Conservation (phyloP, 129 eudicot species). For the Escallonia herrerae region DNA sequence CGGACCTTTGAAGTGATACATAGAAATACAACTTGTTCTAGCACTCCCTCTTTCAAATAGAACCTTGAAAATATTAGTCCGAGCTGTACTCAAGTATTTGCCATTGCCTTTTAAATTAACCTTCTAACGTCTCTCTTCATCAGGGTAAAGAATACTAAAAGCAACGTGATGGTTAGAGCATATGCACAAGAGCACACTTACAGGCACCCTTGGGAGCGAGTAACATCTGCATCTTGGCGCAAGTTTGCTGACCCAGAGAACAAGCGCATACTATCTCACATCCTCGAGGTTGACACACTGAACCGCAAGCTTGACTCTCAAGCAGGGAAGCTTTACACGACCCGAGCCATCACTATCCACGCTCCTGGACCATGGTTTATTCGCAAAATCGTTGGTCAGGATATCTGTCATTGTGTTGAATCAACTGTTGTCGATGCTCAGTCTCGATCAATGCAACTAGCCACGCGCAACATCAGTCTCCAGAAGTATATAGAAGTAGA, state of each 20-base stretch:
- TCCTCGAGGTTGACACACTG: conserved; percentile 87
- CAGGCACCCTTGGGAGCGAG: conserved; percentile 92
- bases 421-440: conserved; percentile 89
- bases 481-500: conserved; percentile 91
- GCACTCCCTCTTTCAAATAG: no score
- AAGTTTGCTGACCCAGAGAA: conserved; percentile 95
- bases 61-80: no score
- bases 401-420: conserved; percentile 93
- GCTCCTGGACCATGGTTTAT: conserved; percentile 99
- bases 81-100: neutral
- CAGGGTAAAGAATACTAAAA: conserved; percentile 13
- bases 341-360: conserved; percentile 86
- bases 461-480: conserved; percentile 81
- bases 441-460: conserved; percentile 82
- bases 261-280: conserved; percentile 83
- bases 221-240: conserved; percentile 92
- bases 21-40: no score
- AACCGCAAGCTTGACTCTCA: conserved; percentile 74
- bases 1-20: no score
- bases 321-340: conserved; percentile 72
- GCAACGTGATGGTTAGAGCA: conserved; percentile 58
- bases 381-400: conserved; percentile 84
- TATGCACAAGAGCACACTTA: conserved; percentile 74
- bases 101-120: neutral
- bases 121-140: neutral